These are phyloP conservation scores for Fraxinus latifolia DNA, from an alignment of 305 asterid genomes.

Conservation along the genomic window DNA sequence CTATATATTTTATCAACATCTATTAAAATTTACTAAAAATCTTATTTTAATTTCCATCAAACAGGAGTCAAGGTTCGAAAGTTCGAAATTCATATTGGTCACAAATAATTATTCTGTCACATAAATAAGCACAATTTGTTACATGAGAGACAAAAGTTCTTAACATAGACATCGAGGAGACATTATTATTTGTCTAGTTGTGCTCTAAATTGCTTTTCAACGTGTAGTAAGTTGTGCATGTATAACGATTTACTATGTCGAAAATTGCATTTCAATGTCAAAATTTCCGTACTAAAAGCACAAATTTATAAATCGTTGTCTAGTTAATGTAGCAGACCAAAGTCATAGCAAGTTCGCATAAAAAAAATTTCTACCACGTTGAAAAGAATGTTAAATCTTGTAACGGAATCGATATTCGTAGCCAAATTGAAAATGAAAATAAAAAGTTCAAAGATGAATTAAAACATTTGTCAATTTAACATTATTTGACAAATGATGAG, in stretches of 20 bases:
- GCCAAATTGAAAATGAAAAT: neutral
- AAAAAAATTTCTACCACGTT: neutral
- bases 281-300: neutral
- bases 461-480: neutral
- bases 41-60: neutral
- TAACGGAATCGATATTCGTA: neutral
- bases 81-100: neutral
- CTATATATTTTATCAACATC: neutral
- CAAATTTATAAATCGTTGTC: neutral
- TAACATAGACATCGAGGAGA: neutral
- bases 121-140: neutral
- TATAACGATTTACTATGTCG: neutral
- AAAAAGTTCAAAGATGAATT: neutral
- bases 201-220: neutral
- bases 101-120: neutral
- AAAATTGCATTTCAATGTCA: neutral
- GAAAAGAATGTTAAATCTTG: neutral
- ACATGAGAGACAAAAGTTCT: neutral
- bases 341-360: neutral
- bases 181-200: neutral
- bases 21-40: neutral
- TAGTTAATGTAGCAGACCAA: neutral
- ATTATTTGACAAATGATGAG: neutral
- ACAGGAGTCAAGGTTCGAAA: neutral
- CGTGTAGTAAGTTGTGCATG: neutral